phyloP scores from a whole-genome alignment of 305 asterid genomes.

The Fraxinus latifolia region DNA sequence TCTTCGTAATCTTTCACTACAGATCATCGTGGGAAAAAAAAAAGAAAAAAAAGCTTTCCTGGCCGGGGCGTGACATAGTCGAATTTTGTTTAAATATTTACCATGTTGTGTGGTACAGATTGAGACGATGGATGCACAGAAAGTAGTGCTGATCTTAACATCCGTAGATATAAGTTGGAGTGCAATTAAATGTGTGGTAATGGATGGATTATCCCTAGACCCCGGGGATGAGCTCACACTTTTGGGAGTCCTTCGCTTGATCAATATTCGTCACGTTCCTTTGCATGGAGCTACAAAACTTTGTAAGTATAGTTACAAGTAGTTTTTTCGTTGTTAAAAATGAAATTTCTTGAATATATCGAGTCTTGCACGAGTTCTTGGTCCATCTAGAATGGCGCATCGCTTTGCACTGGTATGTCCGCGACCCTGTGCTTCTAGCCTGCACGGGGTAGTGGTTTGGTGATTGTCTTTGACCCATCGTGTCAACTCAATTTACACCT shows the following conservation, averaged over 20 bases:
- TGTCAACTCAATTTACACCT: neutral
- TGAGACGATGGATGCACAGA: conserved; percentile 29
- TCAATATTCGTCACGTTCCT: conserved; percentile 18
- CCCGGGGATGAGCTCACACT: conserved; percentile 48
- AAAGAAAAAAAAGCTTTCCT: too few species aligned
- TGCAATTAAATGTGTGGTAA: conserved; percentile 35
- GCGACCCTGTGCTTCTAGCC: too few species aligned
- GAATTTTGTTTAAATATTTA: neutral
- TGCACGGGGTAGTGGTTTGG: too few species aligned
- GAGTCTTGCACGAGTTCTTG: neutral
- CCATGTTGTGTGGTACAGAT: conserved; percentile 5
- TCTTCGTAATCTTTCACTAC: neutral
- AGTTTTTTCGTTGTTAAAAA: neutral
- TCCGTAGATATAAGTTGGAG: conserved; percentile 36
- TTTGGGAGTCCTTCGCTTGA: conserved; percentile 34
- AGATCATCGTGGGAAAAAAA: too few species aligned
- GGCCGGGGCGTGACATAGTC: neutral
- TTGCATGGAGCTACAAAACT: conserved; percentile 25
- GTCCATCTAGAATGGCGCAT: neutral
- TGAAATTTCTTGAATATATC: neutral
- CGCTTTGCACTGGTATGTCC: too few species aligned
- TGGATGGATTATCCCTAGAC: conserved; percentile 26
- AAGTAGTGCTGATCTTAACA: conserved; percentile 40
- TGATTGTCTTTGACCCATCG: neutral
- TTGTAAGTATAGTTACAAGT: conserved; percentile 24